phyloP scores from a whole-genome alignment of 176 grass and related monocot species.

The Melocanna baccifera region DNA sequence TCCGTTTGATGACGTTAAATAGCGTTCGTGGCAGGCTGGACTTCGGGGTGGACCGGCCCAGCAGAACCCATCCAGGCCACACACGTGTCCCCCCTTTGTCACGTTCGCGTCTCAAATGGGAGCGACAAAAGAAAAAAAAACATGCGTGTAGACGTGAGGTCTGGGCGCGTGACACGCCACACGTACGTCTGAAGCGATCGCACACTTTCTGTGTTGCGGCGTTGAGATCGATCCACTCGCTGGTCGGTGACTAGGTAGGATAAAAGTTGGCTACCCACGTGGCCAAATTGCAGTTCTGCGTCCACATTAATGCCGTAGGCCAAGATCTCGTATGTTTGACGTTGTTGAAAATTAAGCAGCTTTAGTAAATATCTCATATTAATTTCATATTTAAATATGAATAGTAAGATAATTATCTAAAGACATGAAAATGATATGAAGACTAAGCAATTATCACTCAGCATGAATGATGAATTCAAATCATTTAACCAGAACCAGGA shows the following conservation, averaged over 20 bases:
- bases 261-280: not conserved
- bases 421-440: no score
- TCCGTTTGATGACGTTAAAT: not conserved
- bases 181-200: not conserved
- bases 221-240: not conserved
- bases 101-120: not conserved
- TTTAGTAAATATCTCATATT: no score
- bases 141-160: not conserved
- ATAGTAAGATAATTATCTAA: no score
- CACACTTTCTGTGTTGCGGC: not conserved
- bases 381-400: no score
- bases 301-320: not conserved
- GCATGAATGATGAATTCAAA: no score
- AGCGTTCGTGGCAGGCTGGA: not conserved
- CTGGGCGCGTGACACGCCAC: not conserved
- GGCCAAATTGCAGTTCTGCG: not conserved
- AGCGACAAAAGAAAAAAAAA: not conserved
- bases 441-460: no score
- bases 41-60: not conserved
- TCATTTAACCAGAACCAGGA: no score
- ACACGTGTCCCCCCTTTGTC: not conserved
- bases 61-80: not conserved
- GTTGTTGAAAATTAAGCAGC: no score
- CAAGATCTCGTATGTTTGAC: not conserved
- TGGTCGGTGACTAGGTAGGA: not conserved